phyloP scores from a whole-genome alignment of 2,329 filamentous ascomycete genomes.

The Aspergillus sp. region DNA sequence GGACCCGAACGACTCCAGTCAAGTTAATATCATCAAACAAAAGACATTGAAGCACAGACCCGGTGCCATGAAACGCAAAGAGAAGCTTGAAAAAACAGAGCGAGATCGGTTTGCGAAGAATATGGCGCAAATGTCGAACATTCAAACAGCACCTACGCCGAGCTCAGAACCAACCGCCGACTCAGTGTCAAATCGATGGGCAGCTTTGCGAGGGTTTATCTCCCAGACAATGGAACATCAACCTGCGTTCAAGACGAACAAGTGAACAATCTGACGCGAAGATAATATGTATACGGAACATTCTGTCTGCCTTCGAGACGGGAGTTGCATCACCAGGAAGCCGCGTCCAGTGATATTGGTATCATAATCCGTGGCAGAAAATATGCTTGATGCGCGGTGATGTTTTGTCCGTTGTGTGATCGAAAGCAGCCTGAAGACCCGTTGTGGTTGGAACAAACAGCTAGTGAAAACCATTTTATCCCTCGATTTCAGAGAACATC shows the following conservation, averaged over 20 bases:
- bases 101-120: conserved; percentile 81
- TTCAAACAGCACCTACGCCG: conserved; percentile 31
- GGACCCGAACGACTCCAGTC: conserved; percentile 47
- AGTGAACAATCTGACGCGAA: conserved; percentile 21
- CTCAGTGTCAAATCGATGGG: conserved; percentile 66
- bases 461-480: neutral
- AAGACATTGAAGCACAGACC: conserved; percentile 72
- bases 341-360: neutral
- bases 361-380: neutral
- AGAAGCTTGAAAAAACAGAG: conserved; percentile 75
- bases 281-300: neutral
- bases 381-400: neutral
- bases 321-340: neutral
- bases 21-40: conserved; percentile 69
- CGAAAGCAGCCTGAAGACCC: neutral
- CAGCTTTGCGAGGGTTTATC: conserved; percentile 79
- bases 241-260: conserved; percentile 61
- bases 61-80: conserved; percentile 80
- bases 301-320: neutral
- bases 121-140: conserved; percentile 68
- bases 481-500: neutral
- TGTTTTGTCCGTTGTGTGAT: no score
- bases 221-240: conserved; percentile 87
- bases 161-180: conserved; percentile 16
- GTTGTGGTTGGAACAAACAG: neutral